These are phyloP conservation scores for Scutellaria baicalensis DNA, from an alignment of 257 asterid species.

Conservation along the genomic window DNA sequence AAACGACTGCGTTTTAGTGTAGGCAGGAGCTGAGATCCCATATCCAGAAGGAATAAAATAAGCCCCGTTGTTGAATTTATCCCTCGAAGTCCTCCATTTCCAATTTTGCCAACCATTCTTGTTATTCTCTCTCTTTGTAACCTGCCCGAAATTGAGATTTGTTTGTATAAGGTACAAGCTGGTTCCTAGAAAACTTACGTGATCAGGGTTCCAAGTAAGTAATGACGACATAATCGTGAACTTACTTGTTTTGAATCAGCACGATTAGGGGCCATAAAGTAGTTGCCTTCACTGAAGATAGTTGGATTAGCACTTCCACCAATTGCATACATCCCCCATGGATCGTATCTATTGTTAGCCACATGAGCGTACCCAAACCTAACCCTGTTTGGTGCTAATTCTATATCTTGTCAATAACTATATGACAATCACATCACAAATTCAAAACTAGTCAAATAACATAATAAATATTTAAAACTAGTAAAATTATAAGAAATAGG, in stretches of 20 bases:
- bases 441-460: no score
- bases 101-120: constrained; percentile 50
- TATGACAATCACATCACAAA: no score
- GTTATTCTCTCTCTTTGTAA: constrained; percentile 57
- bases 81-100: constrained; percentile 84
- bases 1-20: constrained; percentile 44
- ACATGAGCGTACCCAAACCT: constrained; percentile 74
- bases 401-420: no score
- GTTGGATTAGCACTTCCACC: constrained; percentile 95
- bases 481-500: no score
- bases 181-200: no score
- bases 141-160: no score
- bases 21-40: constrained; percentile 48
- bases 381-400: constrained; percentile 35
- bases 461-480: no score
- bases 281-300: constrained; percentile 87
- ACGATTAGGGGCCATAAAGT: constrained; percentile 55
- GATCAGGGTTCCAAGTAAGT: no score
- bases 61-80: constrained; percentile 68
- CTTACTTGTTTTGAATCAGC: constrained; percentile 47
- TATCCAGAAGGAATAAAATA: constrained; percentile 70
- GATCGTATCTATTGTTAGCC: constrained; percentile 76
- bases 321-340: constrained; percentile 81
- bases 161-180: no score
- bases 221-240: neutral